Evolutionary conservation across 108 stramenopile genomes (phyloP), one percentile per base, ranked within the genome.

Genomic region (Fragilariopsis cylindrus): DNA sequence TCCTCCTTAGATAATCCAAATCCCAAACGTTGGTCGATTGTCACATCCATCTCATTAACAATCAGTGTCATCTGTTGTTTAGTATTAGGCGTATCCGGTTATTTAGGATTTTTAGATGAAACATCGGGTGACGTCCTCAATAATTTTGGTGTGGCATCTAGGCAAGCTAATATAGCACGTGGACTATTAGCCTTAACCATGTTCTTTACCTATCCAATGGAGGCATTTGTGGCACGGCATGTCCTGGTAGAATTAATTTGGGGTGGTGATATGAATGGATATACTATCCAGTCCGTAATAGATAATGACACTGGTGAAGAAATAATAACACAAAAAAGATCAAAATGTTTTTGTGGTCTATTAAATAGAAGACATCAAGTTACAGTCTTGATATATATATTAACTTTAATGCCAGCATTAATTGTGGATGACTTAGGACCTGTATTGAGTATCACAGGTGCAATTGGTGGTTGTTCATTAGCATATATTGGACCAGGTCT

Each of bases 161-260:
- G 74, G 16, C 52, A 75, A 43, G 90, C 88, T 48, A 87, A 90
- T 49, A 84, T 71, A 0, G 89, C 88, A 0, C 76, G 92, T 40
- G 63, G 69, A 1, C 57, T 95, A 42, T 76, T 95, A 73, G 88
- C 91, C 12, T 73, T 95, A 46, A 95, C 94, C 64, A 95, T 95
- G 94, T 88, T 92, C 64, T 89, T 90, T 53, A 91, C 90, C 4
- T 90, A 89, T 56, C 88, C 90, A 16, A 89, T 90, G 89, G 90
- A 89, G 73, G 72, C 81, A 15, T 94, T 94, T 82, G 92, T 94
- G 53, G 90, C 89, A 12, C 77, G 92, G 18, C 92, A 94, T 69
- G 92, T 94, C 0, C 52, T 94, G 8, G 75, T 89, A 16, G 76
- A 87, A 75, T 57, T 94, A 9, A 40, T 94, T 30, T 88, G 81